Conservation (phyloP, 441 rosid species). For the Jatropha podagrica region DNA sequence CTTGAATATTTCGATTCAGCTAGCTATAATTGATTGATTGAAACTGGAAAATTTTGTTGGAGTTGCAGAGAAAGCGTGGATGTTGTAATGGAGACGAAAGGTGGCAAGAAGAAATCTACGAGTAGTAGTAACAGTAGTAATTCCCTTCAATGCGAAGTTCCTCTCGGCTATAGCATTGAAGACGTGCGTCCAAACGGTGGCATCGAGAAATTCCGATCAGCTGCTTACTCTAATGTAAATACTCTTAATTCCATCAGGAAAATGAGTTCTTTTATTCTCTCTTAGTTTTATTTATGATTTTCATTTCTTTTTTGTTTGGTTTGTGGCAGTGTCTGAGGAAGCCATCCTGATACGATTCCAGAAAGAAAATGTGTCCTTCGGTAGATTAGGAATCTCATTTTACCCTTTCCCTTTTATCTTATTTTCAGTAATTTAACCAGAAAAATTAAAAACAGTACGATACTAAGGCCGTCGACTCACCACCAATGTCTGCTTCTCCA, state of each 20-base stretch:
- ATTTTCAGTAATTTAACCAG: neutral
- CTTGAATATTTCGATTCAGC: neutral
- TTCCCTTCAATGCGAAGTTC: slow-evolving; percentile 44
- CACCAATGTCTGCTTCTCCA: neutral
- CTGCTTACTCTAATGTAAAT: slow-evolving; percentile 57
- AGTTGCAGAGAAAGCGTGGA: slow-evolving; percentile 34
- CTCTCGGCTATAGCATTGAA: slow-evolving; percentile 62
- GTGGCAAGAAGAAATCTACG: slow-evolving; percentile 43
- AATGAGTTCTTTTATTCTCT: neutral
- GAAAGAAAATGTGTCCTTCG: slow-evolving; percentile 1
- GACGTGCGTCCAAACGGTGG: slow-evolving; percentile 63
- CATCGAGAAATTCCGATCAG: slow-evolving; percentile 55
- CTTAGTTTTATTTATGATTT: neutral
- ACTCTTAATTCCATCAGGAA: neutral
- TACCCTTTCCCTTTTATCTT: neutral
- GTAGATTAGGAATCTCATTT: slow-evolving; percentile 24
- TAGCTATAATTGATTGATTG: neutral
- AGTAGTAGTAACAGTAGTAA: slow-evolving; percentile 29
- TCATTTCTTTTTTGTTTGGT: neutral
- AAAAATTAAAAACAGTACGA: too few species aligned
- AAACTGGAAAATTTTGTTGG: neutral
- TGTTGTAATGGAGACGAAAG: slow-evolving; percentile 53
- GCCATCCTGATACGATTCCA: slow-evolving; percentile 45
- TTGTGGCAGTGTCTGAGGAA: slow-evolving; percentile 47
- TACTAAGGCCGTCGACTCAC: slow-evolving; percentile 4